Conservation (phyloP, 2,329 filamentous ascomycete species). For the Cercospora janseana region DNA sequence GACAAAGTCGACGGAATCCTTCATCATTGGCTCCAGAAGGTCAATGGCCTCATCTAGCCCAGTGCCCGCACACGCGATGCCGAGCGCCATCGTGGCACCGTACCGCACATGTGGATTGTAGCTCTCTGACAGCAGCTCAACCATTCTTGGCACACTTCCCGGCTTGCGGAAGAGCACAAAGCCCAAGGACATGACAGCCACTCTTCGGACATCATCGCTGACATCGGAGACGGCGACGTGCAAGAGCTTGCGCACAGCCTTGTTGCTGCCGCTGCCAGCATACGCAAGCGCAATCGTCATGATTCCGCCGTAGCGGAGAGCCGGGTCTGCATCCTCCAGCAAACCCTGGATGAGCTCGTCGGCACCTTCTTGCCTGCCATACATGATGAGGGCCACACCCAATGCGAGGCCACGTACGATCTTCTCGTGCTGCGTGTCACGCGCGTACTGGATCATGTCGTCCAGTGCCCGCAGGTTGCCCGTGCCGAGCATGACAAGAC, state of each 20-base stretch:
- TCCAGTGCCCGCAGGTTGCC: conserved; percentile 90
- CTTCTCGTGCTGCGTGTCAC: conserved; percentile 98
- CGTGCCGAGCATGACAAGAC: conserved; percentile 97
- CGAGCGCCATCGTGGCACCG: conserved; percentile 95
- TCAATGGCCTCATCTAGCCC: conserved; percentile 95
- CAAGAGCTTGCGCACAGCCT: conserved; percentile 91
- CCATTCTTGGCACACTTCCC: conserved; percentile 95
- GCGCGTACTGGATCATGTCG: conserved; percentile 96
- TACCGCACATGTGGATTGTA: conserved; percentile 99
- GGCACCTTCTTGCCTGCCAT: conserved; percentile 87
- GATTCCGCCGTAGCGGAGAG: conserved; percentile 92
- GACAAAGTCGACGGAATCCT: conserved; percentile 97
- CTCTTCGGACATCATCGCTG: conserved; percentile 92
- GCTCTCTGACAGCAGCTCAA: conserved; percentile 94
- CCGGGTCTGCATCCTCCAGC: conserved; percentile 88
- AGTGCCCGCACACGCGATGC: conserved; percentile 95
- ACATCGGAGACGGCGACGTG: conserved; percentile 97
- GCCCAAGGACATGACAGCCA: conserved; percentile 94
- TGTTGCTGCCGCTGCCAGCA: conserved; percentile 96
- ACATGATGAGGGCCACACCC: conserved; percentile 99
- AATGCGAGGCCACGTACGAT: conserved; percentile 93
- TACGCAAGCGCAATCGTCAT: conserved; percentile 98
- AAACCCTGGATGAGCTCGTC: conserved; percentile 93
- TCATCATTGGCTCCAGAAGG: conserved; percentile 97
- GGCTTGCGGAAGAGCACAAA: conserved; percentile 99